Conservation (phyloP, 1,284 basidiomycete genomes). For the Vanrija sp. region DNA sequence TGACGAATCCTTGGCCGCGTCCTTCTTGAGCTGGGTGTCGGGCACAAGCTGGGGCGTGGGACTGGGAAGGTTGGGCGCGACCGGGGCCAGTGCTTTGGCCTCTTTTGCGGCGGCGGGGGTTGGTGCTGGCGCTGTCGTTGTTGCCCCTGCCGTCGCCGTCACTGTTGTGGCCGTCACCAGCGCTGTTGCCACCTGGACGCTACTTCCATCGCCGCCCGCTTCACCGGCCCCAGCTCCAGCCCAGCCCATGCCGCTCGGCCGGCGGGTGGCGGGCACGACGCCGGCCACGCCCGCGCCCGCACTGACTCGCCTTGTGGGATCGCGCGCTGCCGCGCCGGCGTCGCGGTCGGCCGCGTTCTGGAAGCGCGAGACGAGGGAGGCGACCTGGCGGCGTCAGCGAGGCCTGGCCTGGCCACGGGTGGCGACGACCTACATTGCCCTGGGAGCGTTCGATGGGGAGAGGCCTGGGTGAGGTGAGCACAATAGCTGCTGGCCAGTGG, state of each 20-base stretch:
- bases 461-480: constrained; percentile 9
- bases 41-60: neutral
- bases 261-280: neutral
- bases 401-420: neutral
- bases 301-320: constrained; percentile 7
- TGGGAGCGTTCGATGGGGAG: constrained; percentile 22
- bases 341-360: constrained; percentile 22
- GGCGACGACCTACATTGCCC: constrained; percentile 14
- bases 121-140: neutral
- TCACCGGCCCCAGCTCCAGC: neutral
- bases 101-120: neutral
- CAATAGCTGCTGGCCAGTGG: too few species aligned
- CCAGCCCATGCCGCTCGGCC: neutral
- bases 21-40: too few species aligned
- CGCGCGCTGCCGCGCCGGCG: constrained; percentile 8
- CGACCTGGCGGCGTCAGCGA: constrained; percentile 15
- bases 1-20: too few species aligned
- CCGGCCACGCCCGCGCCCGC: neutral
- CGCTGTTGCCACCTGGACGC: neutral
- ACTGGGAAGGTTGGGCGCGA: constrained; percentile 1
- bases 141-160: neutral
- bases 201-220: neutral
- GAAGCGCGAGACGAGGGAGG: constrained; percentile 22
- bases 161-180: neutral
- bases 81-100: neutral